Percentiles rank a stretch among this genome's conserved stretches.
Evolutionary conservation across 257 asterid genomes (phyloP).

Genomic region (Verbascum thapsus): DNA sequence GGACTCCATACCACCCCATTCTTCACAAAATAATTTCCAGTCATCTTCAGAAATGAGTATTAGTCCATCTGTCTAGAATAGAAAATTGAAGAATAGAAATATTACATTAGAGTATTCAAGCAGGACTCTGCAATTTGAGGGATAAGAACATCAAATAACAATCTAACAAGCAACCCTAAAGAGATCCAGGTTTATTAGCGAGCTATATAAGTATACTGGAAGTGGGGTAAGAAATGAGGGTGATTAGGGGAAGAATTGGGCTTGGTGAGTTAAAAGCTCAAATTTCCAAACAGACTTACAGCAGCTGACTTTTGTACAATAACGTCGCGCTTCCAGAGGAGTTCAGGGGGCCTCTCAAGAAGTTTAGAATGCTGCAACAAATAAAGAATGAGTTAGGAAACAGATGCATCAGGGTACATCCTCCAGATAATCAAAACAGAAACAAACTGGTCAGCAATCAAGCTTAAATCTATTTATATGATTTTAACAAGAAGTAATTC

Average conservation of each 20-base stretch:
- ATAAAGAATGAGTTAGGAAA: conserved; percentile 27
- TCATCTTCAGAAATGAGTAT: conserved; percentile 73
- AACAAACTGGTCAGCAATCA: conserved; percentile 13
- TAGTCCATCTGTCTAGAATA: conserved; percentile 68
- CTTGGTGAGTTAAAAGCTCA: conserved; percentile 6
- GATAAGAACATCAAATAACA: conserved; percentile 16
- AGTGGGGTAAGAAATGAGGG: neutral
- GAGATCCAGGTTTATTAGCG: conserved; percentile 22
- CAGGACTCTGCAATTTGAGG: conserved; percentile 19
- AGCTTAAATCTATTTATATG: conserved; percentile 17
- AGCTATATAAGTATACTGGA: conserved; percentile 11
- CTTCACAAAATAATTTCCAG: conserved; percentile 86
- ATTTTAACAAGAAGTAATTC: neutral
- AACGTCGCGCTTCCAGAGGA: conserved; percentile 75
- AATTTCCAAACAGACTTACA: conserved; percentile 60
- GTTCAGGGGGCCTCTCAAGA: conserved; percentile 92
- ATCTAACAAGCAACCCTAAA: conserved; percentile 19
- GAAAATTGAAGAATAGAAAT: conserved; percentile 20
- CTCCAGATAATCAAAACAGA: conserved; percentile 17
- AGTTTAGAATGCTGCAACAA: conserved; percentile 73
- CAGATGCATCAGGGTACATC: conserved; percentile 20
- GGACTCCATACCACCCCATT: conserved; percentile 75
- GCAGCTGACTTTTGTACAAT: conserved; percentile 71
- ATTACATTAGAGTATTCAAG: conserved; percentile 29
- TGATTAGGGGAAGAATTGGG: neutral